Evolutionary conservation across 768 basidiomycete genomes (phyloP).

Genomic region (Coprinellus aureogranulatus): DNA sequence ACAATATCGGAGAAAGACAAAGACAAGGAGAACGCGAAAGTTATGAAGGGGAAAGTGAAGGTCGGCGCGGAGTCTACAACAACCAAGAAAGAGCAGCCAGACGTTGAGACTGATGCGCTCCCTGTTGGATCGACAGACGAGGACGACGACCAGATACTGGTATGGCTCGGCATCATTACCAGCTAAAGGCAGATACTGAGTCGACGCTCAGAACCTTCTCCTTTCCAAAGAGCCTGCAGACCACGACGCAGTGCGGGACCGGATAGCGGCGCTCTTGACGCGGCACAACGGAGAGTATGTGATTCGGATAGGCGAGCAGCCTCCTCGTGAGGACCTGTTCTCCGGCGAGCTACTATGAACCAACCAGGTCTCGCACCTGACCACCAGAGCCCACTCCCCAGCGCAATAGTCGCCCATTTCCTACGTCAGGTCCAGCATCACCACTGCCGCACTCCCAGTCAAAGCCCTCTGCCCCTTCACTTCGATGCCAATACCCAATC

Average conservation of each 20-base stretch:
- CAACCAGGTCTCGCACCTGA: too few relatives aligned
- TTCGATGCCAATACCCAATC: too few relatives aligned
- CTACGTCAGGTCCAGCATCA: too few relatives aligned
- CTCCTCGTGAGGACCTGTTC: conserved; percentile 56
- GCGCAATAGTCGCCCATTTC: too few relatives aligned
- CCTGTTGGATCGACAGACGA: conserved; percentile 32
- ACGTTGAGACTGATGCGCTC: background rate
- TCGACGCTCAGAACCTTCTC: conserved; percentile 38
- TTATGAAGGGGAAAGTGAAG: conserved; percentile 42
- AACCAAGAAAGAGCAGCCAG: conserved; percentile 12
- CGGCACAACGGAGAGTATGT: conserved; percentile 71
- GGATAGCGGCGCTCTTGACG: conserved; percentile 65
- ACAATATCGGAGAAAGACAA: conserved; percentile 22
- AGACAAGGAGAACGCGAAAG: conserved; percentile 34
- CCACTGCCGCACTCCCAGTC: too few relatives aligned
- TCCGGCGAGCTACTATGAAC: conserved; percentile 53
- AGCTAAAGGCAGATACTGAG: conserved; percentile 1
- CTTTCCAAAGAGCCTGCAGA: conserved; percentile 40
- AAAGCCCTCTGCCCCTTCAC: too few relatives aligned
- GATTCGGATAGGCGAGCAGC: conserved; percentile 68
- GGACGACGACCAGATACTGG: conserved; percentile 56
- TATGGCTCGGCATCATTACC: conserved; percentile 9
- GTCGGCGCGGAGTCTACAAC: conserved; percentile 23
- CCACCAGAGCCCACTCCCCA: too few relatives aligned
- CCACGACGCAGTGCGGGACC: conserved; percentile 58